phyloP scores from a whole-genome alignment of 176 grass and related monocot species.

The Aegilops longissima region DNA sequence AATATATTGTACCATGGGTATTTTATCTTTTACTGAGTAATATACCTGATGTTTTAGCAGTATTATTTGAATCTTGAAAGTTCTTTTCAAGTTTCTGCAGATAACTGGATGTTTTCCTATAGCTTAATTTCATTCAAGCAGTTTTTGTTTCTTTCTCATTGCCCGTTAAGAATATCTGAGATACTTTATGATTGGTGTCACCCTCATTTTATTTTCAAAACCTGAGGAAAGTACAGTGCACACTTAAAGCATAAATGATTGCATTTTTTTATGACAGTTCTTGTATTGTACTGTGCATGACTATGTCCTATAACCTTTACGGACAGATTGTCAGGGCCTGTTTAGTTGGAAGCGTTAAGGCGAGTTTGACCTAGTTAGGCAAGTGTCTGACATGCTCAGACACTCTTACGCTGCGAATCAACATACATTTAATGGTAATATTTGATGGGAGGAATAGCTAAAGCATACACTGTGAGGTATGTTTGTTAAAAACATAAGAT shows the following conservation, averaged over 20 bases:
- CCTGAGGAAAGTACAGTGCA: not conserved
- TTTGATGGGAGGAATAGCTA: not conserved
- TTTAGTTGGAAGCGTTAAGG: not conserved
- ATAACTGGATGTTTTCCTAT: not conserved
- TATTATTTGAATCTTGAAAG: not conserved
- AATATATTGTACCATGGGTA: conserved; percentile 2
- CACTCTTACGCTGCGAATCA: not conserved
- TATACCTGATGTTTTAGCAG: not conserved
- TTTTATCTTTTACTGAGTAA: conserved; percentile 31
- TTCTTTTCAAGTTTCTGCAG: not conserved
- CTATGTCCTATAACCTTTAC: not conserved
- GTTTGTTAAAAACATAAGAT: not conserved
- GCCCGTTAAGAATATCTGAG: not conserved
- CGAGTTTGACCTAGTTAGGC: not conserved
- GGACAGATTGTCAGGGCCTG: not conserved
- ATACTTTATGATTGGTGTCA: not conserved
- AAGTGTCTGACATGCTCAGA: not conserved
- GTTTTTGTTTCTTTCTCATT: not conserved
- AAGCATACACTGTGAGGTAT: not conserved
- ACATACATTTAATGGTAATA: not conserved
- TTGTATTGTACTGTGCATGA: not conserved
- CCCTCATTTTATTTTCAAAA: not conserved
- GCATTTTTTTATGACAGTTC: not conserved
- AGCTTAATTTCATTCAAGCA: not conserved
- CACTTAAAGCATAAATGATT: not conserved